Base-by-base conservation (phyloP, 495 filamentous ascomycete genomes). In the Lophiostoma macrostomum region DNA sequence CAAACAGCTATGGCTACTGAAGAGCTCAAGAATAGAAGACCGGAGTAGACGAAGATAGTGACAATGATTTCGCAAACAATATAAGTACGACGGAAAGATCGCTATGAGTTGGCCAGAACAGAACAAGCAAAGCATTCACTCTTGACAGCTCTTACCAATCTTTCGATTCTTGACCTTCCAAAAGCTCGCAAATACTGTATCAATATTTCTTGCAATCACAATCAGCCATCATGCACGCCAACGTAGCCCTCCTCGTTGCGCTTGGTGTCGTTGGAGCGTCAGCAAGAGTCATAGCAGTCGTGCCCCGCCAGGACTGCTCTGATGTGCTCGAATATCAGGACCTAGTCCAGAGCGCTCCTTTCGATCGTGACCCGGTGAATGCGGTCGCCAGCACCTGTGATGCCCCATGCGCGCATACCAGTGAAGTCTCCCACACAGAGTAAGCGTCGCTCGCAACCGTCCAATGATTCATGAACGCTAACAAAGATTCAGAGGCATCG, bases 291-390 rank as follows among this genome's bases (percentile, higher is more conserved):
- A n/a, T n/a, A n/a, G n/a, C n/a, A n/a, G n/a, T n/a, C 5, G 7
- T 42, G 6, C 49, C 49, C 24, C 49, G 38, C 12, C 16, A 52
- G 3, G 37, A 42, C 27, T 52, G 49, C 14, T 18, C 37, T 6
- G 24, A 42, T 28, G 14, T 42, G 16, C 27, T 42, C 22, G 49
- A 52, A 35, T 52, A 52, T 22, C 24, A 19, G 16, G 36, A 52
- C 16, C 37, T 52, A 11, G 27, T 24, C 6, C 37, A 42, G 24
- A 14, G 28, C 22, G 14, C 24, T 3, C 13, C 38, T 1, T 32
- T 52, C 37, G 36, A 11, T 12, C 5, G 18, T 7, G 22, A 5
- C 4, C 28, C 36, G 4, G 22, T 22, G 11, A 24, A 20, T 24
- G 49, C 19, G 3, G 22, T 24, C 4, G 22, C 18, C 22, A 18